Base-by-base conservation (phyloP, 208 protist genomes). In the Leptomonas pyrrhocoris region DNA sequence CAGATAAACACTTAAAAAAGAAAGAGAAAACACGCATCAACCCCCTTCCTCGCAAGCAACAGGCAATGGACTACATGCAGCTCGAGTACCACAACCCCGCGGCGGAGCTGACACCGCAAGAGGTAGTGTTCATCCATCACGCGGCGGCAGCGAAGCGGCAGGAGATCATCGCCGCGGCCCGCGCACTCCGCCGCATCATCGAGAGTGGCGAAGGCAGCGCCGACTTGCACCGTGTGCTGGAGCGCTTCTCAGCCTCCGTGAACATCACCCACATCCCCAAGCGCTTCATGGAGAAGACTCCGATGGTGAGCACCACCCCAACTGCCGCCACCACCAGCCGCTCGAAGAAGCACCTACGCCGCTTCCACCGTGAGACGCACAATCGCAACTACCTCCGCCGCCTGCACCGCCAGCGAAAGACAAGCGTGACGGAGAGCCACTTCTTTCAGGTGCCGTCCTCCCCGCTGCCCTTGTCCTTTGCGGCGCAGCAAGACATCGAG, bases 381-480 rank as follows among this genome's bases (percentile, higher is more conserved):
- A 73, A 65, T 57, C 43, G 25, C 36, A 49, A 27, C 25, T 73
- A 73, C 67, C 25, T 36, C 46, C 23, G 28, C 18, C 67, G 49
- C 31, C 46, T 73, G 21, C 54, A 30, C 34, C 55, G 46, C 56
- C 54, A 63, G 34, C 66, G 56, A 30, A 64, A 43, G 66, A 18
- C 45, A 43, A 72, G 66, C 23, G 50, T 34, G 19, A 34, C 38
- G 7, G 54, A 40, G 38, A 23, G 48, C 46, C 55, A 57, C 25
- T 46, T 58, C 45, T 57, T 72, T 59, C 34, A 64, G 31, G 56
- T 72, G 31, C 66, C 54, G 21, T 56, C 36, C 28, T 57, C 74
- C 31, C 73, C 76, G 27, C 69, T 88, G 12, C 85, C 81, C 42
- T 67, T 80, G 15, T 69, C 74, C 19, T 84, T 74, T 56, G 69